Evolutionary conservation across 257 asterid species (phyloP).

Genomic region (Gentiana macrophylla): DNA sequence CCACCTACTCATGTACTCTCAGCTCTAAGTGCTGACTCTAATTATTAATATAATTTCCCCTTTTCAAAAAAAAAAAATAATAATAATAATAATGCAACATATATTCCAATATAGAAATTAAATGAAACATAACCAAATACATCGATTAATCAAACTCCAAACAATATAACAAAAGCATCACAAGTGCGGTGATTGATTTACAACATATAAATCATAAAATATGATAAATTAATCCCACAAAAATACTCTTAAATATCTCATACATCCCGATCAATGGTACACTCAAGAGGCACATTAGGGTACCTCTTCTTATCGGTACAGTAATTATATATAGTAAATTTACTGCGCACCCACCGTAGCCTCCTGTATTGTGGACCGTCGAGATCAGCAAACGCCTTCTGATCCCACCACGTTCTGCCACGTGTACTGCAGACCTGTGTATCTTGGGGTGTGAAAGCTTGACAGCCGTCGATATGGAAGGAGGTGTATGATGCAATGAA

Average conservation of each 20-base stretch:
- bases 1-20: too few species aligned
- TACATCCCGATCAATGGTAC: constrained; percentile 24
- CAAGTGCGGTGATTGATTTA: not conserved
- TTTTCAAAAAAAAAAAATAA: too few species aligned
- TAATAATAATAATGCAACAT: too few species aligned
- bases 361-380: constrained; percentile 24
- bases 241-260: constrained; percentile 2
- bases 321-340: constrained; percentile 29
- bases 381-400: constrained; percentile 25
- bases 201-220: too few species aligned
- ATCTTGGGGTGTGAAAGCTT: constrained; percentile 19
- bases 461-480: constrained; percentile 32
- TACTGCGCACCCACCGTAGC: constrained; percentile 24
- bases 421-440: constrained; percentile 21
- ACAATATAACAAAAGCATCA: not conserved
- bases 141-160: not conserved
- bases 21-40: too few species aligned
- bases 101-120: too few species aligned
- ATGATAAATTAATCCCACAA: not conserved
- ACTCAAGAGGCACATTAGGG: constrained; percentile 18
- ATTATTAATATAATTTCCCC: too few species aligned
- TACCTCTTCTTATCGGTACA: constrained; percentile 23
- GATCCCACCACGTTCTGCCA: constrained; percentile 37
- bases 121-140: too few species aligned
- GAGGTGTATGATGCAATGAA: constrained; percentile 26